These are phyloP conservation scores for Lasiosphaeriaceae sp. DNA, from an alignment of 495 filamentous ascomycete species.

Conservation along the genomic window DNA sequence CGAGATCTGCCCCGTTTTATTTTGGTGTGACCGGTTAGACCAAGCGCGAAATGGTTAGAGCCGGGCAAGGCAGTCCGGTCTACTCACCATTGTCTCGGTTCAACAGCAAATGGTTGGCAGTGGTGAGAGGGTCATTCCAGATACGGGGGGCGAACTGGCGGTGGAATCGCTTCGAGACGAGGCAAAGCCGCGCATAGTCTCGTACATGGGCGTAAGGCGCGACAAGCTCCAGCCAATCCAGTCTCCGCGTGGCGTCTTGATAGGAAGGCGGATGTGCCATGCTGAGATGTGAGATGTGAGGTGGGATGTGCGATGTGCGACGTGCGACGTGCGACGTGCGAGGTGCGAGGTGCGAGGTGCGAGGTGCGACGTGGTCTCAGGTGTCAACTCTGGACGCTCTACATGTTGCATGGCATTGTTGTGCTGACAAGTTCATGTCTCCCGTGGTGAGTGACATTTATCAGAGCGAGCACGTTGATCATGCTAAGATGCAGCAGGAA, in stretches of 20 bases:
- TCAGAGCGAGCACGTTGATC: no score
- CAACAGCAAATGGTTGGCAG: conserved; percentile 22
- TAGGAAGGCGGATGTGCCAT: conserved; percentile 37
- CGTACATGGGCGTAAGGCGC: conserved; percentile 30
- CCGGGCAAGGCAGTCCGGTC: neutral
- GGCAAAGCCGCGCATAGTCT: conserved; percentile 38
- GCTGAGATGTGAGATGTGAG: no score
- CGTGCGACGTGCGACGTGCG: no score
- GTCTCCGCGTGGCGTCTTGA: conserved; percentile 31
- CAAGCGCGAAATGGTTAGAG: neutral
- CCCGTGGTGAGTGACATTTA: no score
- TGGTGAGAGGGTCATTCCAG: conserved; percentile 43
- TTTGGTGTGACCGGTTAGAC: neutral
- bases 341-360: no score
- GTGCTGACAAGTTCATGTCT: neutral
- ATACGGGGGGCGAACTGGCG: conserved; percentile 40
- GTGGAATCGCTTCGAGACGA: conserved; percentile 40
- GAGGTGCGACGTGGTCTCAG: no score
- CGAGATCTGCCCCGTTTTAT: conserved; percentile 28
- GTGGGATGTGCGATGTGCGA: no score
- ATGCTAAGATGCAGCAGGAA: no score
- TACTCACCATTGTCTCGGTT: conserved; percentile 36
- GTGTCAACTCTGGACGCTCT: no score
- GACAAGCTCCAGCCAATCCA: conserved; percentile 43
- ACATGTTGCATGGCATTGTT: neutral